A percentile compares a stretch with the other conserved stretches of the same genome.
These are phyloP conservation scores for Xylaria arbuscula DNA, from an alignment of 2,329 filamentous ascomycete species.

Conservation along the genomic window DNA sequence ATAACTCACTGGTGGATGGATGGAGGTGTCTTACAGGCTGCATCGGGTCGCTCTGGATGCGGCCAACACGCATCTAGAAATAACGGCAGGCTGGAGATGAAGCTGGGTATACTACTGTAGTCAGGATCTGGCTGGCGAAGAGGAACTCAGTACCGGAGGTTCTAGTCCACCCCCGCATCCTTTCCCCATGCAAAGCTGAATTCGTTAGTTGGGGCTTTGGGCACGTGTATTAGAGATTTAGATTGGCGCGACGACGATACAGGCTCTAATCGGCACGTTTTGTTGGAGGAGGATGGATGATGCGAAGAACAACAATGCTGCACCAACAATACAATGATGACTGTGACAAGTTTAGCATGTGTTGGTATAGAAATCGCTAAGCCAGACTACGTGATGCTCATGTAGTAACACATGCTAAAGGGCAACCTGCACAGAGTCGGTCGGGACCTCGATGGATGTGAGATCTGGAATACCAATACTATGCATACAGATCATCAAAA, in stretches of 20 bases:
- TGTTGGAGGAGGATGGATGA: not conserved
- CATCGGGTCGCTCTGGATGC: not conserved
- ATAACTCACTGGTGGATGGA: not conserved
- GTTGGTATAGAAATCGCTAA: too few relatives aligned
- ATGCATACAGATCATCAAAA: slow-evolving; percentile 1
- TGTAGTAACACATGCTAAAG: too few relatives aligned
- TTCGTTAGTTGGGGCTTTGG: not conserved
- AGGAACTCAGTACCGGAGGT: not conserved
- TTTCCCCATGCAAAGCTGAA: not conserved
- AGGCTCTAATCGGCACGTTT: not conserved
- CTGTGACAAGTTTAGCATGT: not conserved
- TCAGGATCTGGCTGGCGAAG: too few relatives aligned
- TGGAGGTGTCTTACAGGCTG: not conserved
- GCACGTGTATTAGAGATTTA: slow-evolving; percentile 6
- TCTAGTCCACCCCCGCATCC: slow-evolving; percentile 10
- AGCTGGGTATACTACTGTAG: not conserved
- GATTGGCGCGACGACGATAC: not conserved
- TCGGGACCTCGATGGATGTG: not conserved
- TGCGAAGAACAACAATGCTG: not conserved
- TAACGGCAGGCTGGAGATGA: not conserved
- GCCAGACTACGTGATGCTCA: too few relatives aligned
- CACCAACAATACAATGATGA: not conserved
- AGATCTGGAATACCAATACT: not conserved
- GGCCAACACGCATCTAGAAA: not conserved
- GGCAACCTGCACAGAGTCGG: not conserved